Conservation (phyloP, 2,329 filamentous ascomycete genomes). For the Claviceps lovelessii region DNA sequence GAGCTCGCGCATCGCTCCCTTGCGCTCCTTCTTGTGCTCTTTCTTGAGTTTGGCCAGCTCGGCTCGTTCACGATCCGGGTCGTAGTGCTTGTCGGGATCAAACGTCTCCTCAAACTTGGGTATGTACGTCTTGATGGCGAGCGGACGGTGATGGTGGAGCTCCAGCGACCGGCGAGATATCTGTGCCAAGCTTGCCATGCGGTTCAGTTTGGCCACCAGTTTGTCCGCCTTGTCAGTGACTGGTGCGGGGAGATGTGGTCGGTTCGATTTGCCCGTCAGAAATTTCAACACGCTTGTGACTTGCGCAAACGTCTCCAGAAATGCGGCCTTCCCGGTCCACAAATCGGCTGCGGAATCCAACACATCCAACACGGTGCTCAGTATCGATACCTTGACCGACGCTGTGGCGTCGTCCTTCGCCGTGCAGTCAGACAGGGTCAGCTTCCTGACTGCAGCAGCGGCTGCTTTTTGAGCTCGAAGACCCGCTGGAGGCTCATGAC, state of each 20-base stretch:
- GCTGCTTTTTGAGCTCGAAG: conserved; percentile 35
- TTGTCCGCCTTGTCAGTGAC: conserved; percentile 28
- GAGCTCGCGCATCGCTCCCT: conserved; percentile 86
- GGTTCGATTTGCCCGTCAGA: conserved; percentile 39
- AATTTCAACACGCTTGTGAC: conserved; percentile 43
- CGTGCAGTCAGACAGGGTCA: conserved; percentile 46
- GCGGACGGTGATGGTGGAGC: conserved; percentile 75
- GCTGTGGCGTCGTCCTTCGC: conserved; percentile 20
- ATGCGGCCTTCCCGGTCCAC: conserved; percentile 61
- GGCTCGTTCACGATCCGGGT: conserved; percentile 79
- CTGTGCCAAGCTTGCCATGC: conserved; percentile 45
- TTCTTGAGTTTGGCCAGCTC: conserved; percentile 72
- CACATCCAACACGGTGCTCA: conserved; percentile 50
- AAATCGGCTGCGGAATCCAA: conserved; percentile 54
- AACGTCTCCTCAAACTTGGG: conserved; percentile 95
- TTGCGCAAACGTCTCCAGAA: conserved; percentile 65
- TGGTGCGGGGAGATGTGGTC: conserved; percentile 32
- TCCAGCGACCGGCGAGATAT: conserved; percentile 63
- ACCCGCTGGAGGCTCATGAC: conserved; percentile 39
- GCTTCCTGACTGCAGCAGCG: conserved; percentile 30
- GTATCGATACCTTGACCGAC: conserved; percentile 41
- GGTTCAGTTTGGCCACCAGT: conserved; percentile 30
- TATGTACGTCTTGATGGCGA: conserved; percentile 74
- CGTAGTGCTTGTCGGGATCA: conserved; percentile 94
- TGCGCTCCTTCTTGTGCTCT: conserved; percentile 89